phyloP scores from a whole-genome alignment of 345 rosid species.

The Rhizophora mangle region DNA sequence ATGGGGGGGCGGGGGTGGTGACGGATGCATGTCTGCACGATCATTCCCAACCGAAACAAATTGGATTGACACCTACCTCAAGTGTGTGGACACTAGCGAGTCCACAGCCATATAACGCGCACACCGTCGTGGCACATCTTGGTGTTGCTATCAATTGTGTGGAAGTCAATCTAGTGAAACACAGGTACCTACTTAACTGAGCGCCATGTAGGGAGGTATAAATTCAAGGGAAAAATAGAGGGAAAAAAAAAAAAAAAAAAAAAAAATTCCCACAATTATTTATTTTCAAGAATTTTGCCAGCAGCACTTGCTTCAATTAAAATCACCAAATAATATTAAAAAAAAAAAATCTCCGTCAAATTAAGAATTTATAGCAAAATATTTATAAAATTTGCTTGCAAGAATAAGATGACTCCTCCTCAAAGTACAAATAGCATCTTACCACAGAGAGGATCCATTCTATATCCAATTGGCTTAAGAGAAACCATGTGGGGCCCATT shows the following conservation, averaged over 20 bases:
- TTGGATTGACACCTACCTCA: not conserved
- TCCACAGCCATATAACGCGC: not conserved
- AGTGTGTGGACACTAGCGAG: not conserved
- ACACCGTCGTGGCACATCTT: not conserved
- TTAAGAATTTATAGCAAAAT: no score
- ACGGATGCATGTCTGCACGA: not conserved
- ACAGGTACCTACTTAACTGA: no score
- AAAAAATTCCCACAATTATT: no score
- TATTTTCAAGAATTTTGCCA: no score
- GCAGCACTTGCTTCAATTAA: no score
- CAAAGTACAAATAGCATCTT: not conserved
- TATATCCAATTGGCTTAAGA: slow-evolving; percentile 10
- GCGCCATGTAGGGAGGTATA: no score
- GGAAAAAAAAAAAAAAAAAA: no score
- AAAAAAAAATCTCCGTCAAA: no score
- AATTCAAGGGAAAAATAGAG: no score
- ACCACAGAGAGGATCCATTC: not conserved
- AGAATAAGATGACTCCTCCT: not conserved
- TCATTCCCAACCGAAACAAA: no score
- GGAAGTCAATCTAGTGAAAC: not conserved
- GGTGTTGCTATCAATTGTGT: not conserved
- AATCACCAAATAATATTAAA: no score
- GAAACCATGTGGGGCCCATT: slow-evolving; percentile 7
- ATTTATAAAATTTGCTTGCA: no score
- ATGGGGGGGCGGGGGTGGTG: slow-evolving; percentile 22